These are phyloP conservation scores for Kockiozyma suomiensis DNA, from an alignment of 805 yeast species.

Conservation along the genomic window DNA sequence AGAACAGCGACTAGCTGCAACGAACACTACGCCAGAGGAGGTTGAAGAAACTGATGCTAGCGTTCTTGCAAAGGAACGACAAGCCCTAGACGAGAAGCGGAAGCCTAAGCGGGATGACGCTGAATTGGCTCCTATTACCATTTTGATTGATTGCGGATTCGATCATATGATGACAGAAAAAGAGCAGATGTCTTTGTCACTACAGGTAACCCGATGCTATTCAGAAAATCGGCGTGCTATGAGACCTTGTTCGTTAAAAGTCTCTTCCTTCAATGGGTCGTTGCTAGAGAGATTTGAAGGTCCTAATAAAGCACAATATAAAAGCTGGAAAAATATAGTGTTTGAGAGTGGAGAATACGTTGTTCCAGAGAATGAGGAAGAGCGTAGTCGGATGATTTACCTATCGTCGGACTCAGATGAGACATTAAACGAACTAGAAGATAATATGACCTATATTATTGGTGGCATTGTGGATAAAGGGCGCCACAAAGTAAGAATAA, in stretches of 20 bases:
- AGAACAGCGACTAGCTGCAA: conserved; percentile 40
- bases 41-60: neutral
- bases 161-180: conserved; percentile 86
- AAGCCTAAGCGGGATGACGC: conserved; percentile 11
- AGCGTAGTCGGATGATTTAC: conserved; percentile 51
- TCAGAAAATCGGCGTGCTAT: conserved; percentile 69
- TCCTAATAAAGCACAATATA: conserved; percentile 57
- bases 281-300: conserved; percentile 70
- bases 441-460: conserved; percentile 75
- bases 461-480: conserved; percentile 98
- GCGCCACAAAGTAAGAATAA: conserved; percentile 45
- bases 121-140: conserved; percentile 30
- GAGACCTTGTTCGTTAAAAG: conserved; percentile 58
- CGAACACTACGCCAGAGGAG: conserved; percentile 42
- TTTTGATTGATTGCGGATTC: conserved; percentile 86
- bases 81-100: conserved; percentile 7
- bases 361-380: conserved; percentile 36
- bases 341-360: conserved; percentile 50
- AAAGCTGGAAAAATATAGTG: conserved; percentile 67
- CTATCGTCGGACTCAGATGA: conserved; percentile 87
- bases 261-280: conserved; percentile 67
- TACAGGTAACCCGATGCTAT: conserved; percentile 81
- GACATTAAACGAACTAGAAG: conserved; percentile 61
- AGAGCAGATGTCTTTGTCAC: conserved; percentile 63
- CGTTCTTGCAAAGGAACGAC: neutral